Evolutionary conservation across 495 filamentous ascomycete genomes (phyloP).

Genomic region (Penicillium salamii): DNA sequence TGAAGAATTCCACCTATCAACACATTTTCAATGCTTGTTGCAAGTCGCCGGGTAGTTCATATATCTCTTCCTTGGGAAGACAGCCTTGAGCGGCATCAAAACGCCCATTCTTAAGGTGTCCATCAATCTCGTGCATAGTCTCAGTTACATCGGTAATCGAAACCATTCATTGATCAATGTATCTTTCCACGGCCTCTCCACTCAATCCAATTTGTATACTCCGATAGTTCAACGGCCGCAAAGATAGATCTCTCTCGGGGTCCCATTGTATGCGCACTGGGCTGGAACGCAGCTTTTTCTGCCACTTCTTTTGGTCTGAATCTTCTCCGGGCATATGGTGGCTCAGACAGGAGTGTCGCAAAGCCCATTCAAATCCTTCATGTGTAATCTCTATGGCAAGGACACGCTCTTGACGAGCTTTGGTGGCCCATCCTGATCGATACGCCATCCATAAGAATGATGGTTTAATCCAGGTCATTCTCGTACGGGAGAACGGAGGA

Average conservation of each 20-base stretch:
- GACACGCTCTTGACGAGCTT: constrained; percentile 49
- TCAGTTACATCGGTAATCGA: constrained; percentile 58
- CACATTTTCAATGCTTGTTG: constrained; percentile 12
- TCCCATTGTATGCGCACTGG: constrained; percentile 61
- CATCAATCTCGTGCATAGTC: constrained; percentile 42
- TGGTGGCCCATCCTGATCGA: constrained; percentile 52
- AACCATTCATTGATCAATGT: constrained; percentile 51
- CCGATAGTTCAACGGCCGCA: constrained; percentile 44
- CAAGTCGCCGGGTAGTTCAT: constrained; percentile 39
- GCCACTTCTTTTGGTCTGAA: constrained; percentile 10
- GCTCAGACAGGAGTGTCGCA: constrained; percentile 24
- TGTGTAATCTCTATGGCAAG: constrained; percentile 51
- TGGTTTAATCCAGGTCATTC: constrained; percentile 71
- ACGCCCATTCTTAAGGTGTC: constrained; percentile 37
- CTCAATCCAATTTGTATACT: constrained; percentile 62
- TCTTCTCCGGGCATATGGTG: constrained; percentile 11
- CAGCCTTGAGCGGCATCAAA: constrained; percentile 32
- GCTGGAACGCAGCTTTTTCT: constrained; percentile 22
- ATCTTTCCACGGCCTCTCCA: constrained; percentile 35
- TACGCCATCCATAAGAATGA: constrained; percentile 67
- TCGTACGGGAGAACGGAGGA: constrained; percentile 45
- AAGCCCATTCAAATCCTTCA: constrained; percentile 38
- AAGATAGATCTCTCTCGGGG: constrained; percentile 47
- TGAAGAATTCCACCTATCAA: too few species aligned
- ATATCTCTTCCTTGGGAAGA: constrained; percentile 46